phyloP scores from a whole-genome alignment of 768 basidiomycete genomes.

The Psilocybe cyanescens region DNA sequence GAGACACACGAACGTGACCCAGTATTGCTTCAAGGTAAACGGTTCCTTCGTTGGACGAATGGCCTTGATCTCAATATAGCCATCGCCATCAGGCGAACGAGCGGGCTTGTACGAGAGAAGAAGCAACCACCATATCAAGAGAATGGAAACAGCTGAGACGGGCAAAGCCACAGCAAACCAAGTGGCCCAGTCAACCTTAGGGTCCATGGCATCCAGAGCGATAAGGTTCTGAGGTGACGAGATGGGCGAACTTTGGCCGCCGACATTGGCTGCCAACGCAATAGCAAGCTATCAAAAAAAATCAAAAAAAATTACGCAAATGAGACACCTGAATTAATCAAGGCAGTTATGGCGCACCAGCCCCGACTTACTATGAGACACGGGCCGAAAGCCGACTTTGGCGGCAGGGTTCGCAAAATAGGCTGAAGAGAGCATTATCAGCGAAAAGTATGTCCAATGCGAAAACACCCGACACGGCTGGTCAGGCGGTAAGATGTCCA shows the following conservation, averaged over 20 bases:
- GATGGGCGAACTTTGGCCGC: slow-evolving; percentile 96
- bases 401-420: slow-evolving; percentile 88
- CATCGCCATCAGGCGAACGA: slow-evolving; percentile 71
- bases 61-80: slow-evolving; percentile 80
- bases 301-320: not conserved
- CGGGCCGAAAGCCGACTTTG: slow-evolving; percentile 84
- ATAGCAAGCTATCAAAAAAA: slow-evolving; percentile 75
- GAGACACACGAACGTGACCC: slow-evolving; percentile 83
- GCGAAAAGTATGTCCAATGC: not conserved
- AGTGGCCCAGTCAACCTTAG: slow-evolving; percentile 80
- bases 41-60: slow-evolving; percentile 83
- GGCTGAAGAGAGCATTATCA: slow-evolving; percentile 57
- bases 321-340: slow-evolving; percentile 1
- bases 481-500: slow-evolving; percentile 6
- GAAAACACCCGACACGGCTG: not conserved
- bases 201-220: slow-evolving; percentile 86
- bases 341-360: not conserved
- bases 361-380: slow-evolving; percentile 79
- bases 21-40: slow-evolving; percentile 87
- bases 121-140: slow-evolving; percentile 92
- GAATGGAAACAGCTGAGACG: slow-evolving; percentile 82
- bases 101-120: slow-evolving; percentile 81
- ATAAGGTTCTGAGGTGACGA: slow-evolving; percentile 99
- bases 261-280: slow-evolving; percentile 97
- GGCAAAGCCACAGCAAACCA: slow-evolving; percentile 97